Conservation (phyloP, 1,284 basidiomycete species). For the Cutaneotrichosporon sp. region DNA sequence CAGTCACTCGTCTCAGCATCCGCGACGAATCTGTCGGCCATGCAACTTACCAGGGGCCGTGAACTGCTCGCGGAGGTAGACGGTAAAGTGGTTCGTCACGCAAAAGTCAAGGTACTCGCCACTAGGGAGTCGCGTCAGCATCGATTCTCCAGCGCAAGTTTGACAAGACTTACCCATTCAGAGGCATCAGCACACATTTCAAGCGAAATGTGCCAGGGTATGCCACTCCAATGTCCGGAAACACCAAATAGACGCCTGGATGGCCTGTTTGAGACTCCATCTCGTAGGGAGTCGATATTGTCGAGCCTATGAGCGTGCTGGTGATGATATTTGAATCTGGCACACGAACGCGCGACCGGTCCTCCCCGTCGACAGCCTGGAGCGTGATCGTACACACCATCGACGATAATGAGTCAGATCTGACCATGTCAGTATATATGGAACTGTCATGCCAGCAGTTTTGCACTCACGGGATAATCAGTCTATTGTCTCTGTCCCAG, state of each 20-base stretch:
- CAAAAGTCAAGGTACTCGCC: slow-evolving; percentile 2
- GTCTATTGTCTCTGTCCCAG: slow-evolving; percentile 34
- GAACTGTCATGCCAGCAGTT: not conserved
- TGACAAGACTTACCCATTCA: not conserved
- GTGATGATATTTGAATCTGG: slow-evolving; percentile 29
- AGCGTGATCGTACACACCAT: slow-evolving; percentile 75
- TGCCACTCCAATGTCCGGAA: slow-evolving; percentile 82
- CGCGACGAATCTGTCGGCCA: not conserved
- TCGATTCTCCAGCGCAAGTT: not conserved
- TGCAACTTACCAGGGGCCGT: slow-evolving; percentile 5
- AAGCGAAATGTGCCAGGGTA: slow-evolving; percentile 72
- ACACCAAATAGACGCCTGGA: slow-evolving; percentile 77
- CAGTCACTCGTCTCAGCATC: slow-evolving; percentile 6
- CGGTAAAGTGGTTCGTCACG: not conserved
- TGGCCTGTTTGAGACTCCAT: slow-evolving; percentile 74
- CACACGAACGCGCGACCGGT: slow-evolving; percentile 34
- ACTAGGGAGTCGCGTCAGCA: not conserved
- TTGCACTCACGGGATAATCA: slow-evolving; percentile 54
- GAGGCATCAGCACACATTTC: slow-evolving; percentile 39
- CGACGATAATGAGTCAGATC: slow-evolving; percentile 76
- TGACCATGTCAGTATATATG: slow-evolving; percentile 15
- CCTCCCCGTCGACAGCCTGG: slow-evolving; percentile 39
- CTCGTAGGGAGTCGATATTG: slow-evolving; percentile 75
- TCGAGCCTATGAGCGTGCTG: slow-evolving; percentile 71
- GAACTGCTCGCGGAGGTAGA: not conserved